Evolutionary conservation across 768 basidiomycete species (phyloP).

Genomic region (Termitomyces sp.): DNA sequence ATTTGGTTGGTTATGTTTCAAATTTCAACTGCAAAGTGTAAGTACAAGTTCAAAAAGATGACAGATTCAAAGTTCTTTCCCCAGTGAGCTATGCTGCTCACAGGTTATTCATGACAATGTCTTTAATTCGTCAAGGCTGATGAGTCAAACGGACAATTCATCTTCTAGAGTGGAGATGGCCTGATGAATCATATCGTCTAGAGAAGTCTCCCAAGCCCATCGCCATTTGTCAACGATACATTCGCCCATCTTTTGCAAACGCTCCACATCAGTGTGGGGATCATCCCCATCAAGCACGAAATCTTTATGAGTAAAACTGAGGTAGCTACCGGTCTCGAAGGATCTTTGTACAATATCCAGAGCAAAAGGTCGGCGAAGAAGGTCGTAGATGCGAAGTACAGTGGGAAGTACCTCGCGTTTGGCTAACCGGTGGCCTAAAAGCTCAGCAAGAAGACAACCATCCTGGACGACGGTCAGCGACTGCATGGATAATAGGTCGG

Average conservation of each 20-base stretch:
- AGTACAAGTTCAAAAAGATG: not conserved
- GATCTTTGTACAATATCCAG: constrained; percentile 23
- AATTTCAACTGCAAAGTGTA: not conserved
- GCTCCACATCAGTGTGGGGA: constrained; percentile 17
- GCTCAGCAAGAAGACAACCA: constrained; percentile 34
- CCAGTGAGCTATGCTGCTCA: not conserved
- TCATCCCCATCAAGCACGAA: constrained; percentile 21
- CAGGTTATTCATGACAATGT: not conserved
- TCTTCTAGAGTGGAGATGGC: constrained; percentile 11
- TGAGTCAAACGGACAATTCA: not conserved
- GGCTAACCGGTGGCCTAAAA: constrained; percentile 20
- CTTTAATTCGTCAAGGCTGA: not conserved
- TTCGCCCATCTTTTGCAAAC: constrained; percentile 25
- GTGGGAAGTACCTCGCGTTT: constrained; percentile 20
- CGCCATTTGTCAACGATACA: constrained; percentile 36
- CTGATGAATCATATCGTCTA: constrained; percentile 26
- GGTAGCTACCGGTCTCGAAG: constrained; percentile 17
- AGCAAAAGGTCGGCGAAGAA: constrained; percentile 36
- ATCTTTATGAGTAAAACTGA: constrained; percentile 19
- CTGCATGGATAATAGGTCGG: not conserved
- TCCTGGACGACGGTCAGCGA: constrained; percentile 26
- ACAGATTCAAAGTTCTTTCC: not conserved
- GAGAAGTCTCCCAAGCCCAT: constrained; percentile 39
- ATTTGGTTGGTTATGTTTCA: too few species aligned
- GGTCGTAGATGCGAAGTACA: constrained; percentile 31